Base-by-base conservation (phyloP, 495 filamentous ascomycete genomes). In the Aspergillus hancockii region DNA sequence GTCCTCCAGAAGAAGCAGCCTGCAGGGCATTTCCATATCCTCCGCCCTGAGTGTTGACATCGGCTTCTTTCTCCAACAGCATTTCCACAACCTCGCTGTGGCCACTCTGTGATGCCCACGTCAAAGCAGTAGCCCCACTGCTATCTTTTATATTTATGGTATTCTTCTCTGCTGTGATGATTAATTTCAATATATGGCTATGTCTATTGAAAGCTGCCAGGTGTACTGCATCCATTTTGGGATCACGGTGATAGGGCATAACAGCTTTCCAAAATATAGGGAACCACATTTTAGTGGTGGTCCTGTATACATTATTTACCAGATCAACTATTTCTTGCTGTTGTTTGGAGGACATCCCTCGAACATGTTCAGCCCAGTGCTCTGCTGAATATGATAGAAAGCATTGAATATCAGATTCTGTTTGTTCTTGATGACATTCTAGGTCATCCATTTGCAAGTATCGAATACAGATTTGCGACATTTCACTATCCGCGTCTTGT, bases 41-140 rank as follows among this genome's bases (percentile, higher is more conserved):
- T 54, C 62, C 59, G 50, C 50, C 58, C 49, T 59, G 59, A 34
- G 28, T 52, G 49, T 68, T 67, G 32, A 66, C 54, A 8, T 47
- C 28, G 22, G 54, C 54, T 18, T 22, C 54, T 8, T 34, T 22
- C 4, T 46, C 62, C 10, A 75, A 22, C 5, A 75, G 57, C 14
- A 69, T 55, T 25, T 43, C 9, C 25, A 56, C n/a, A 14, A 19
- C 12, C n/a, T 56, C 49, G 22, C 65, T 38, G 54, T 69, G 63
- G 3, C 67, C 65, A 6, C 50, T 38, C 9, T 10, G 22, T 8
- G 63, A 57, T 19, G 70, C 66, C 43, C 5, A 14, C 3, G 16
- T 12, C 19, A 22, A 22, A 47, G 43, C 43, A 47, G 18, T 22
- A 8, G 9, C 19, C 18, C 43, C 43, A 9, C 43, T 12, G 19